phyloP scores from a whole-genome alignment of 495 filamentous ascomycete genomes.

The Trichocladium antarcticum region DNA sequence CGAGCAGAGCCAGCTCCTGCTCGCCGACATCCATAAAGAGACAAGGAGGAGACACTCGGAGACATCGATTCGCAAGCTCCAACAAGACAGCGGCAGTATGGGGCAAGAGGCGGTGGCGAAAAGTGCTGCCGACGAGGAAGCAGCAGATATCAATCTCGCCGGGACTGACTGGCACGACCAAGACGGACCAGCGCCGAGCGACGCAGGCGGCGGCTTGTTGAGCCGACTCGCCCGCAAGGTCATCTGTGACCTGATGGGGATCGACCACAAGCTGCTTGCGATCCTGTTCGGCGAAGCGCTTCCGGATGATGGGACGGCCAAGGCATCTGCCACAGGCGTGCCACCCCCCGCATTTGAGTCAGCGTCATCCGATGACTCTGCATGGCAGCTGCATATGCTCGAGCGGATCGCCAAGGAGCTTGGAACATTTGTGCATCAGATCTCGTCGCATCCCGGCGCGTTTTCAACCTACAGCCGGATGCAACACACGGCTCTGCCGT shows the following conservation, averaged over 20 bases:
- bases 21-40: conserved; percentile 82
- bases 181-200: conserved; percentile 23
- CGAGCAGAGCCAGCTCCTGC: conserved; percentile 73
- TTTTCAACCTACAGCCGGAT: conserved; percentile 62
- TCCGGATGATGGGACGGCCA: conserved; percentile 44
- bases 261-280: conserved; percentile 73
- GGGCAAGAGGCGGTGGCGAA: conserved; percentile 14
- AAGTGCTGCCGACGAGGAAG: conserved; percentile 23
- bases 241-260: conserved; percentile 79
- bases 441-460: conserved; percentile 61
- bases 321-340: conserved; percentile 20
- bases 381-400: conserved; percentile 68
- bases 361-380: conserved; percentile 33
- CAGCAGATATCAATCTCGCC: conserved; percentile 23
- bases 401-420: conserved; percentile 79
- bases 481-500: conserved; percentile 42
- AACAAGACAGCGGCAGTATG: conserved; percentile 5
- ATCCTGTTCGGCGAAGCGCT: conserved; percentile 81
- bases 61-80: conserved; percentile 11
- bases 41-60: conserved; percentile 51
- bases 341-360: conserved; percentile 20
- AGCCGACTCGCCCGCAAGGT: conserved; percentile 72
- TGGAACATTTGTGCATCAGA: conserved; percentile 67
- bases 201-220: conserved; percentile 59
- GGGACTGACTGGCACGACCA: conserved; percentile 35